Evolutionary conservation across 768 basidiomycete genomes (phyloP).

Genomic region (Pilatotrama ljubarskyi): DNA sequence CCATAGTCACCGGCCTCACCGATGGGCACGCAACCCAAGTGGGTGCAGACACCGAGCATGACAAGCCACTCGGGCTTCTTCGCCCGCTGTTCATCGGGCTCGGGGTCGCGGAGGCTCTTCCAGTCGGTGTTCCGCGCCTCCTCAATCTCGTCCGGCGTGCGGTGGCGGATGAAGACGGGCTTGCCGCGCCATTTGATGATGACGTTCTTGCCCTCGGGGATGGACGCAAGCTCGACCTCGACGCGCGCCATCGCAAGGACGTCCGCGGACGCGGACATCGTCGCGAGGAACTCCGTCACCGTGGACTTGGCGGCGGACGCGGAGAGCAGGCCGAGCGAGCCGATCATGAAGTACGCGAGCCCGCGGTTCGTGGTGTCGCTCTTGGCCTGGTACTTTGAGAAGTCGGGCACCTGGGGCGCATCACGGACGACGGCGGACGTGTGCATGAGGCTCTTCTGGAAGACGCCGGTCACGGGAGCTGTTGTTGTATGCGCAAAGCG

Average conservation of each 20-base stretch:
- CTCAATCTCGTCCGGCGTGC: conserved; percentile 86
- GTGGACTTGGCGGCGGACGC: conserved; percentile 94
- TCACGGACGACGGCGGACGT: conserved; percentile 69
- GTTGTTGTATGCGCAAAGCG: conserved; percentile 27
- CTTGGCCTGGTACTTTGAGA: conserved; percentile 73
- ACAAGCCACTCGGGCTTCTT: conserved; percentile 98
- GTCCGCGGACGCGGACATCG: conserved; percentile 97
- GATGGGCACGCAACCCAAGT: conserved; percentile 97
- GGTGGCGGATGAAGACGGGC: conserved; percentile 98
- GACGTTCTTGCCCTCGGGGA: conserved; percentile 97
- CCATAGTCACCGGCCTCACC: conserved; percentile 97
- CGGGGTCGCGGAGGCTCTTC: conserved; percentile 89
- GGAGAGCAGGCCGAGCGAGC: conserved; percentile 88
- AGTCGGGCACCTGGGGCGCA: conserved; percentile 87
- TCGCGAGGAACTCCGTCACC: conserved; percentile 90
- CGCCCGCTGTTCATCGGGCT: conserved; percentile 83
- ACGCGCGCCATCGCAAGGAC: conserved; percentile 98
- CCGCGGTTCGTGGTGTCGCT: conserved; percentile 69
- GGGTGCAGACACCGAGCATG: conserved; percentile 93
- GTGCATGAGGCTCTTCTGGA: conserved; percentile 74
- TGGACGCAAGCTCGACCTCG: conserved; percentile 84
- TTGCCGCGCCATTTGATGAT: conserved; percentile 99
- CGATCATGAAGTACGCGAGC: conserved; percentile 88
- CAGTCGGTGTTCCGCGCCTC: conserved; percentile 86
- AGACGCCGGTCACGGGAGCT: conserved; percentile 55